A percentile compares a stretch with the other conserved stretches of the same genome.
Evolutionary conservation across 139 green algal species (phyloP).

Genomic region (Chlorella vulgaris): DNA sequence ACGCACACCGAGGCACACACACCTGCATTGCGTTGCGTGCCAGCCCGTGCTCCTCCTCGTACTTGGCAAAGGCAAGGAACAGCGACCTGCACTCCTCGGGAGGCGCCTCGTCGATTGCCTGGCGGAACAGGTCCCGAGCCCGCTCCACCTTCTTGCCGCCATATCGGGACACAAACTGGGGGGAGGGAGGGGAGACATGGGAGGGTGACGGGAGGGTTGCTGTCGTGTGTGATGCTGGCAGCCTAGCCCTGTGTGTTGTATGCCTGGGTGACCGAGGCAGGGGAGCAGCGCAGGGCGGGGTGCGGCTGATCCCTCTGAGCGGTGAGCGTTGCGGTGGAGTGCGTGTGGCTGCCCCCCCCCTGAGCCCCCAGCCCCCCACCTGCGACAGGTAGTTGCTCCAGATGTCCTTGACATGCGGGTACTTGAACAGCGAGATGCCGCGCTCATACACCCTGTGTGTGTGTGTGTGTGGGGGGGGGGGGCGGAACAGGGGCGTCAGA

Average conservation of each 20-base stretch:
- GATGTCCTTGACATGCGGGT: conserved; percentile 94
- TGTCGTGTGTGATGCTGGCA: neutral
- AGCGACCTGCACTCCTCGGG: conserved; percentile 74
- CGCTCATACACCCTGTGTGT: conserved; percentile 87
- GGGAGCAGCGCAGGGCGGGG: too few species aligned
- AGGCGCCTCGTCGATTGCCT: conserved; percentile 69
- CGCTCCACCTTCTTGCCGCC: conserved; percentile 94
- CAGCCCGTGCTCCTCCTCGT: conserved; percentile 95
- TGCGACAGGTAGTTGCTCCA: conserved; percentile 93
- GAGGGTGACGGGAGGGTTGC: neutral
- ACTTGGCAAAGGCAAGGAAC: conserved; percentile 81
- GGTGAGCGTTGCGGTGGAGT: neutral
- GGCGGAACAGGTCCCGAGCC: conserved; percentile 94
- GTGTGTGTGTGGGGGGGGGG: neutral
- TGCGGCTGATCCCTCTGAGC: too few species aligned
- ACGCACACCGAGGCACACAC: neutral
- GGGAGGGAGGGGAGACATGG: neutral
- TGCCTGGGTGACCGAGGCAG: too few species aligned
- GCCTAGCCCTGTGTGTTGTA: too few species aligned
- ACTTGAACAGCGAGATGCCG: conserved; percentile 94
- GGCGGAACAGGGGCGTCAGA: neutral
- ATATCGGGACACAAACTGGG: conserved; percentile 76
- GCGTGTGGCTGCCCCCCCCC: neutral
- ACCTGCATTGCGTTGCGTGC: conserved; percentile 90
- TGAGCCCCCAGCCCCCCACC: conserved; percentile 54